Conservation (phyloP, 345 rosid species). For the Bruguiera sexangula region DNA sequence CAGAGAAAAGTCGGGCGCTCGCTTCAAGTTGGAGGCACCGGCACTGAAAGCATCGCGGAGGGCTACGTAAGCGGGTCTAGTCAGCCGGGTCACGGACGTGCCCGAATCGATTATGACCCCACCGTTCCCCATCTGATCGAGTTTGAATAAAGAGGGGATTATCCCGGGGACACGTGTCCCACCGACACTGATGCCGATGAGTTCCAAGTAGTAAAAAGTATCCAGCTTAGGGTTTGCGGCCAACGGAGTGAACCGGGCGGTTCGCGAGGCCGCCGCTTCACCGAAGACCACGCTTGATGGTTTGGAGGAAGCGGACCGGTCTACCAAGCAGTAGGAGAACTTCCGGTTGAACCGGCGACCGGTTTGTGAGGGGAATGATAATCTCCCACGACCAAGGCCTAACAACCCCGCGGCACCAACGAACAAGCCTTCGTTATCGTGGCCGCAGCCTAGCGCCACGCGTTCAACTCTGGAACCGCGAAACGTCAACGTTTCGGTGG, state of each 20-base stretch:
- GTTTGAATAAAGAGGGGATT: conserved; percentile 64
- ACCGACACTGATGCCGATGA: conserved; percentile 81
- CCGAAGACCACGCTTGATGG: conserved; percentile 86
- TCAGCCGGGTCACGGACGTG: conserved; percentile 74
- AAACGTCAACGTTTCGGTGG: conserved; percentile 85
- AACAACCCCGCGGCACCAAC: conserved; percentile 90
- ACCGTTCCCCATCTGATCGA: conserved; percentile 69
- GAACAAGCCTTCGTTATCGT: conserved; percentile 87
- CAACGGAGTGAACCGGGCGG: conserved; percentile 74
- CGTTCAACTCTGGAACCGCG: conserved; percentile 54
- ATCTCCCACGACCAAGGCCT: conserved; percentile 81
- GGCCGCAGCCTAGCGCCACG: conserved; percentile 88
- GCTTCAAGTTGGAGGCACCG: conserved; percentile 44
- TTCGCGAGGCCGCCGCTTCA: conserved; percentile 60
- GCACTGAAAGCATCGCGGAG: conserved; percentile 61
- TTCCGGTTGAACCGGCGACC: conserved; percentile 72
- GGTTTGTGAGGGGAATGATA: conserved; percentile 81
- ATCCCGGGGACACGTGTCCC: conserved; percentile 73
- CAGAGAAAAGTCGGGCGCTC: conserved; percentile 53
- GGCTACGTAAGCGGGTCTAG: conserved; percentile 62
- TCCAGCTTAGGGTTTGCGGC: conserved; percentile 77
- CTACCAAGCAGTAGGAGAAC: conserved; percentile 87
- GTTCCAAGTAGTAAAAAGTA: conserved; percentile 88
- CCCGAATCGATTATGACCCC: conserved; percentile 94
- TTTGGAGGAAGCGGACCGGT: conserved; percentile 72